Evolutionary conservation across 148 eudicot species (phyloP), one percentile per base, ranked within the genome.

Genomic region (Chenopodium berlandieri): DNA sequence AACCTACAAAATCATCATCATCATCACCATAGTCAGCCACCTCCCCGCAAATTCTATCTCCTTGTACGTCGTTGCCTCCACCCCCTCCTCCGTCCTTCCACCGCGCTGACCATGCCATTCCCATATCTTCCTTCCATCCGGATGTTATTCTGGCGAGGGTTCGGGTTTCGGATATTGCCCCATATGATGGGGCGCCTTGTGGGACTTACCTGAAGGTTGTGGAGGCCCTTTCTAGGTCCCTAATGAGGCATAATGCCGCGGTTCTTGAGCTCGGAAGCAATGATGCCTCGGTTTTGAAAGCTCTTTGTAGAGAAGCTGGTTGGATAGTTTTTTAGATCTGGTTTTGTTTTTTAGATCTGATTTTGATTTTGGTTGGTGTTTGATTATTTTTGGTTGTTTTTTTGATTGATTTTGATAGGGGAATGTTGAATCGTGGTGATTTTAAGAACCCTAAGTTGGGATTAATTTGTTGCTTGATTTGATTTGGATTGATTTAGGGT

Each of bases 211-310:
- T 85, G 65, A 90, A 82, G 84, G 97, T 94, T 22, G 90, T 94
- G 62, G 95, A 92, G 80, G 81, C 92, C 7, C 67, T 92, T 34
- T 90, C 94, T 0, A 88, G 83, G 44, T 94, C 98, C 31, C 86
- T 94, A 9, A 90, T 76, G 88, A 86, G 92, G 84, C 82, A 88
- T 76, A 94, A 94, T 76, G 95, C 91, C 1, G 98, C 86, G 0
- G 80, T 94, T 32, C 83, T 94, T 54, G 94, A 92, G 88, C 90
- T 94, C 13, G 94, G 89, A 32, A 52, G 80, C 25, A 88, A 91
- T 9, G 97, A 89, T 75, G 87, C 91, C 23, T 23, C 25, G 25
- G 25, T 23, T 23, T 23, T 23, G 25, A 23, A 23, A 23, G 25
- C 25, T 23, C 25, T 23, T 23, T 23, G 25, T 23, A 23, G 25